Percentiles rank a stretch among this genome's conserved stretches.
phyloP scores from a whole-genome alignment of 768 basidiomycete genomes.

The Hygrophoropsis aurantiaca region DNA sequence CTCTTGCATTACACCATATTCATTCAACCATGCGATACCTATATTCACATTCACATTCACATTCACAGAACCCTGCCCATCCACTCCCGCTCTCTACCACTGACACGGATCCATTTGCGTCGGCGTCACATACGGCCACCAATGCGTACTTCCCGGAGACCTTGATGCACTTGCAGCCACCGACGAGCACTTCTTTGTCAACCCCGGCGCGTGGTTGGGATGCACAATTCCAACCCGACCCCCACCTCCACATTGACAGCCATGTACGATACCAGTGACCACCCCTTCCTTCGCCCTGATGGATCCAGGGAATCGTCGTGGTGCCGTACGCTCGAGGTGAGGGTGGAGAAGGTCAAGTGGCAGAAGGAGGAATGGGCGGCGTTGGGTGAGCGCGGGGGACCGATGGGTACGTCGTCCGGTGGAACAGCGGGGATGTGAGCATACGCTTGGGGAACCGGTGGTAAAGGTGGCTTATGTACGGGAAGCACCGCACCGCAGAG shows the following conservation, averaged over 20 bases:
- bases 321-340: conserved; percentile 94
- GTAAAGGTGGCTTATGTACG: conserved; percentile 37
- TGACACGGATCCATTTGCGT: conserved; percentile 84
- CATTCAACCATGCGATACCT: too few species aligned
- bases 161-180: conserved; percentile 85
- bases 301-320: conserved; percentile 97
- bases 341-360: conserved; percentile 91
- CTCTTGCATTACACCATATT: too few species aligned
- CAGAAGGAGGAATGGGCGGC: conserved; percentile 55
- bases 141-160: conserved; percentile 89
- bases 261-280: too few species aligned
- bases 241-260: background rate
- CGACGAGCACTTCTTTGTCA: conserved; percentile 90
- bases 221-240: conserved; percentile 16
- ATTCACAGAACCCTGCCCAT: conserved; percentile 3
- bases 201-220: conserved; percentile 94
- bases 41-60: too few species aligned
- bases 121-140: conserved; percentile 92
- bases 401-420: conserved; percentile 29
- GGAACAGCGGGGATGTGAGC: conserved; percentile 36
- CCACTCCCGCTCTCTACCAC: conserved; percentile 82
- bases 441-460: conserved; percentile 29
- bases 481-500: conserved; percentile 50
- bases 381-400: conserved; percentile 22
- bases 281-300: conserved; percentile 95